Base-by-base conservation (phyloP, 1,284 basidiomycete species). In the Naganishia sp. region DNA sequence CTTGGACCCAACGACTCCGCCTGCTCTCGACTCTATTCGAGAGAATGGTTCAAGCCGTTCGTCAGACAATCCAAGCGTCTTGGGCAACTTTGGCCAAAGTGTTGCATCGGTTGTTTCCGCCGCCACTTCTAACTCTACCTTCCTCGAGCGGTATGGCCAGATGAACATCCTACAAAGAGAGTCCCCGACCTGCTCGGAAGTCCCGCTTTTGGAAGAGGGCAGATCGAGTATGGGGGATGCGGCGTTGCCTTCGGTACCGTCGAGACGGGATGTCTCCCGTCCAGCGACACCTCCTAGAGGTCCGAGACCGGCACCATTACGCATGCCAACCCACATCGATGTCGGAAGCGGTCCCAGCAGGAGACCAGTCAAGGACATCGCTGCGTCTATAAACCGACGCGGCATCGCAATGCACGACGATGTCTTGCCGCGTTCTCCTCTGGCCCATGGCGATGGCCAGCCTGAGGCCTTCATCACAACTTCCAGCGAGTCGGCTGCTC, bases 1-100 rank as follows among this genome's bases (percentile, higher is more conserved):
- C 1, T 68, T 74, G 6, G 77, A 78, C 69, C 76, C 76, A 1
- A 70, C 72, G 15, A 74, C 75, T 6, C 74, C 70, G 25, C 77
- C 77, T 0, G 55, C 64, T 0, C 70, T 78, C 1, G 75, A 74
- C 73, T 75, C 75, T 0, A 68, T 78, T 15, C 31, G 52, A n/a
- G 61, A 64, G 33, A 44, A 64, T 10, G 56, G 68, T 28, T 42
- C 43, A 44, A 43, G 50, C 10, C 5, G 21, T 6, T 25, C 64
- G 45, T 55, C 36, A 13, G 39, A 46, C 3, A 39, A 9, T 6
- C 46, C 6, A 6, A 61, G 36, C 48, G 36, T n/a, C 18, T 43
- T 60, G 16, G 42, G 48, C 36, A 43, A 56, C 21, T 55, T 55
- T 31, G 57, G 57, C 10, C 23, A 45, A 18, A 67, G 65, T 54